These are phyloP conservation scores for Diversispora eburnea DNA, from an alignment of 192 early-diverging fungal genomes.

Conservation along the genomic window DNA sequence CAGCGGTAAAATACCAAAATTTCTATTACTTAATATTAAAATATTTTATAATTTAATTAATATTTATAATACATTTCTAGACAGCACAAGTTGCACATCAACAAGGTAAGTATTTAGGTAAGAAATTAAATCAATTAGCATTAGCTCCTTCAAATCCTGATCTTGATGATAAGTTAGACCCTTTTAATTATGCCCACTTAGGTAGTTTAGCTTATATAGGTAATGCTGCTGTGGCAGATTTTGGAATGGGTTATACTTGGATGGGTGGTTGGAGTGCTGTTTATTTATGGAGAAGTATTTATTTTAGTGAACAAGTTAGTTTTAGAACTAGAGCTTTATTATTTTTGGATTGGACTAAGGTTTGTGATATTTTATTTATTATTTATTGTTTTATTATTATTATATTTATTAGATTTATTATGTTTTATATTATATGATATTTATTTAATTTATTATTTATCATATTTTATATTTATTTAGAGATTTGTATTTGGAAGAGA, in stretches of 20 bases:
- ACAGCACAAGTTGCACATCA: constrained; percentile 58
- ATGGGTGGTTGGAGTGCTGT: constrained; percentile 49
- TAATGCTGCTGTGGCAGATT: constrained; percentile 51
- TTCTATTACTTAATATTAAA: neutral
- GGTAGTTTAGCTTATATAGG: constrained; percentile 71
- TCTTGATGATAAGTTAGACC: constrained; percentile 29
- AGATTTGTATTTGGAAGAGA: constrained; percentile 45
- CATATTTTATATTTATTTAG: constrained; percentile 11
- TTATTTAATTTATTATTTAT: neutral
- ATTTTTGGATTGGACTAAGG: constrained; percentile 44
- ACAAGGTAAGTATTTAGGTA: constrained; percentile 50
- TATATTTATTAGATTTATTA: neutral
- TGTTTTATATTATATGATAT: neutral
- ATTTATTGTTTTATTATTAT: neutral
- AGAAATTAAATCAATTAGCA: constrained; percentile 41
- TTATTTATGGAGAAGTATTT: constrained; percentile 56
- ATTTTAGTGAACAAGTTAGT: constrained; percentile 55
- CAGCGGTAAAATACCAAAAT: constrained; percentile 40
- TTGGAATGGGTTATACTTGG: constrained; percentile 47
- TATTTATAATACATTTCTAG: constrained; percentile 30
- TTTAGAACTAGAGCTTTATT: constrained; percentile 38
- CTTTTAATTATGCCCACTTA: constrained; percentile 63
- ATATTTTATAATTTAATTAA: constrained; percentile 5
- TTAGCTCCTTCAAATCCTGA: neutral
- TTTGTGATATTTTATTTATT: neutral